These are phyloP conservation scores for Tulasnella sp. DNA, from an alignment of 768 basidiomycete genomes.

Conservation along the genomic window DNA sequence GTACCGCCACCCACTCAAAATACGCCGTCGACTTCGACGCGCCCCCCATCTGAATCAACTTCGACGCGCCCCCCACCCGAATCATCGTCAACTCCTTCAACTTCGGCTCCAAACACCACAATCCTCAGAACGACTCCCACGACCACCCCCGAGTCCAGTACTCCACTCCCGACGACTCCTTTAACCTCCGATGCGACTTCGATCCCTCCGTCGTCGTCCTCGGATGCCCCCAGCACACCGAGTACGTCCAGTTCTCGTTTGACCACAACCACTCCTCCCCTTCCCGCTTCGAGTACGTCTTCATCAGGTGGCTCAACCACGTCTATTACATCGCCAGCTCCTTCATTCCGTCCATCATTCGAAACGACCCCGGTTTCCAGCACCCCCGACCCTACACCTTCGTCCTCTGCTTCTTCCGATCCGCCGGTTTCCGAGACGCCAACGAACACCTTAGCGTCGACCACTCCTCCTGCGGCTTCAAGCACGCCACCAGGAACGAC, in stretches of 20 bases:
- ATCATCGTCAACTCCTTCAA: neutral
- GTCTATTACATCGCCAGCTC: neutral
- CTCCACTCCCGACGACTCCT: neutral
- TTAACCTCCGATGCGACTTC: neutral
- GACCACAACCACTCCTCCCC: neutral
- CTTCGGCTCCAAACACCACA: neutral
- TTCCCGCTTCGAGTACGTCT: neutral
- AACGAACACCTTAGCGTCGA: neutral
- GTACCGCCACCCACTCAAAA: neutral
- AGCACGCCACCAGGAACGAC: neutral
- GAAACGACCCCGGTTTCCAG: neutral
- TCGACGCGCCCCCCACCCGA: neutral
- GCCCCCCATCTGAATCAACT: neutral
- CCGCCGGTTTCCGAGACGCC: neutral
- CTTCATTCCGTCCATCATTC: neutral
- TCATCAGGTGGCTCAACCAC: neutral
- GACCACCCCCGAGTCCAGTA: neutral
- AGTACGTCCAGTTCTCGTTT: neutral
- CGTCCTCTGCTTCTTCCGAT: neutral
- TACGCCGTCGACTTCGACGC: neutral
- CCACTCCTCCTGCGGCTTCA: neutral
- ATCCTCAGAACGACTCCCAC: neutral
- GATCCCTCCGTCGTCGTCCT: slow-evolving; percentile 1
- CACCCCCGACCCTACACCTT: neutral
- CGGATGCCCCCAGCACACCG: neutral